Conservation (phyloP, 1,284 basidiomycete genomes). For the Leccinum variabile region DNA sequence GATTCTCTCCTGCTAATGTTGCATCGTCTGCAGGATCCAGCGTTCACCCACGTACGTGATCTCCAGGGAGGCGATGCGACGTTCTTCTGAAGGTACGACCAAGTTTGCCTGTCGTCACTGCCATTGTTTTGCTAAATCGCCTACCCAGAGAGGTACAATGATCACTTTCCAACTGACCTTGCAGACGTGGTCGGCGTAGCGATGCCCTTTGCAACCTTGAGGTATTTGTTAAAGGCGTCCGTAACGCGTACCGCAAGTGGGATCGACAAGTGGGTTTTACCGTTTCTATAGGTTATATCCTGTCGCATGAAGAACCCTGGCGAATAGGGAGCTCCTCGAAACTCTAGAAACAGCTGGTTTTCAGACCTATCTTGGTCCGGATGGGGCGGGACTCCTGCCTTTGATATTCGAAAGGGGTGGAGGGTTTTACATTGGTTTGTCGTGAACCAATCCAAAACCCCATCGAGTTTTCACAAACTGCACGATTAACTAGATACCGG, state of each 20-base stretch:
- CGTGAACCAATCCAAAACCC: no score
- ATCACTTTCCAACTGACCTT: conserved; percentile 27
- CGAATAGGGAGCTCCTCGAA: conserved; percentile 37
- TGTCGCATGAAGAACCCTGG: conserved; percentile 5
- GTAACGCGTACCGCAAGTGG: conserved; percentile 14
- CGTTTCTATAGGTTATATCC: conserved; percentile 13
- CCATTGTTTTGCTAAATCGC: background rate
- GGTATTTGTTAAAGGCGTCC: conserved; percentile 9
- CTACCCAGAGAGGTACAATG: conserved; percentile 27
- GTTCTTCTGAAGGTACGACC: conserved; percentile 17
- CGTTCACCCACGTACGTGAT: conserved; percentile 10
- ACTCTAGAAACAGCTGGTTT: conserved; percentile 32
- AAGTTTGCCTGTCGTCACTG: background rate
- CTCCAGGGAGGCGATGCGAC: conserved; percentile 16
- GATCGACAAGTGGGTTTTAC: conserved; percentile 4
- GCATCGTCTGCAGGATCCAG: conserved; percentile 22
- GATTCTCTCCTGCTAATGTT: background rate
- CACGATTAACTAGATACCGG: conserved; percentile 33
- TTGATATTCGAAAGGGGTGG: conserved; percentile 40
- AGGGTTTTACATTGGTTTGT: conserved; percentile 41
- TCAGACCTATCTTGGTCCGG: conserved; percentile 38
- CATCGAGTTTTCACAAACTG: background rate
- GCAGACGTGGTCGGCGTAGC: conserved; percentile 24
- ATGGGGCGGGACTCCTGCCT: conserved; percentile 40
- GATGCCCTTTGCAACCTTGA: conserved; percentile 23